Evolutionary conservation across 352 stramenopile genomes (phyloP), one percentile per base, ranked within the genome.

Genomic region (Pythium diclinum): DNA sequence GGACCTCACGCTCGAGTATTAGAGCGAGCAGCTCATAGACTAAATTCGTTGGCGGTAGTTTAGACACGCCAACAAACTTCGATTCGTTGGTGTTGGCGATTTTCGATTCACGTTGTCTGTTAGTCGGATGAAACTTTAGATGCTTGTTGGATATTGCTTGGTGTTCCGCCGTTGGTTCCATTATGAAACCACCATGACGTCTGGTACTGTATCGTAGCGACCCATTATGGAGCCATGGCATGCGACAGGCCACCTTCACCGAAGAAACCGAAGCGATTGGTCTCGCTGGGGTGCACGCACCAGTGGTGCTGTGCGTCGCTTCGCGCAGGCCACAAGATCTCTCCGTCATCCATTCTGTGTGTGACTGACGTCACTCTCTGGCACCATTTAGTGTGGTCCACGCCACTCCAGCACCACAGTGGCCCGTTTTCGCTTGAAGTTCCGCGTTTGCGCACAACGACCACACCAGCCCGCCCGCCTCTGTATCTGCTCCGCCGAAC

Each of bases 1-100:
- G 14, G 76, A 87, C 56, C 71, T 87, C 33, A 79, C 74, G 16
- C 69, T 83, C 61, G 77, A 87, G 58, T 73, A 80, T 38, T 83
- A 78, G 61, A 63, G n/a, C 40, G 30, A 10, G 8, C 53, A n/a
- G n/a, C n/a, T n/a, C 8, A 60, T 7, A 42, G 14, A 10, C 51
- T 9, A 3, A 3, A 3, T 11, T 13, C 34, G 53, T 30, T 56
- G n/a, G 25, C 11, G 49, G 7, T 9, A 11, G 49, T 23, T 13
- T 25, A 25, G 14, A 30, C 3, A 13, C n/a, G n/a, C n/a, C n/a
- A n/a, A n/a, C n/a, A n/a, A n/a, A n/a, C n/a, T n/a, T n/a, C n/a
- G n/a, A n/a, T 51, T 21, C 25, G 44, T 51, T 51, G 9, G 19
- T 3, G 19, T 51, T 51, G 19, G 19, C 23, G 3, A 13, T 25